Percentiles rank a stretch among this genome's conserved stretches.
These are phyloP conservation scores for Pythium utonaiense DNA, from an alignment of 352 stramenopile genomes.

Conservation along the genomic window DNA sequence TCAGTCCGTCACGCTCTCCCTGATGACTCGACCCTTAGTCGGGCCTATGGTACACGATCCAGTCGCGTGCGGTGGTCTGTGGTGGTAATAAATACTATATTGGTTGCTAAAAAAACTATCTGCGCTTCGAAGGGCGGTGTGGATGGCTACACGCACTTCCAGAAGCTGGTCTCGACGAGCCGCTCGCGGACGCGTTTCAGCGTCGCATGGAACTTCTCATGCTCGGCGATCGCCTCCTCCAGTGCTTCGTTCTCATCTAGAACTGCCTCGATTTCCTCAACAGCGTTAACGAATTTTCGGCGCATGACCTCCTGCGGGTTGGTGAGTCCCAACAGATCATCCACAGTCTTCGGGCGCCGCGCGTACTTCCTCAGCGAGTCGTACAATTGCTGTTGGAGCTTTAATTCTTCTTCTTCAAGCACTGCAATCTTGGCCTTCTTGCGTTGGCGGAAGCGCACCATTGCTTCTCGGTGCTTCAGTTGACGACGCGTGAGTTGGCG, in stretches of 20 bases:
- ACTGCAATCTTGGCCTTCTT: constrained; percentile 26
- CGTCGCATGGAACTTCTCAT: constrained; percentile 26
- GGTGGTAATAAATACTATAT: constrained; percentile 3
- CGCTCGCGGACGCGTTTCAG: constrained; percentile 22
- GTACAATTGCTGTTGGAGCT: constrained; percentile 17
- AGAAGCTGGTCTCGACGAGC: constrained; percentile 16
- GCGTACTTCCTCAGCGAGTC: constrained; percentile 14
- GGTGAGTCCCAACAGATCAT: constrained; percentile 14
- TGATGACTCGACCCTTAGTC: not conserved
- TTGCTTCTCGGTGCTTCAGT: constrained; percentile 27
- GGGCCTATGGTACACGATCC: too few relatives aligned
- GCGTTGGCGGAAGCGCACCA: constrained; percentile 29
- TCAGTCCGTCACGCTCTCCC: not conserved
- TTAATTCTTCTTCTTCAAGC: constrained; percentile 23
- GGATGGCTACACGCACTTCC: constrained; percentile 21
- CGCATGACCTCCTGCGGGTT: constrained; percentile 9
- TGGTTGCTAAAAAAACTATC: too few relatives aligned
- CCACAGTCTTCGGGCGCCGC: not conserved
- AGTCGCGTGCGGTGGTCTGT: too few relatives aligned
- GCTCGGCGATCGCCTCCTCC: constrained; percentile 21
- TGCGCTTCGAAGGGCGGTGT: too few relatives aligned
- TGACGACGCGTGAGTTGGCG: constrained; percentile 22
- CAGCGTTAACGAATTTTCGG: constrained; percentile 12
- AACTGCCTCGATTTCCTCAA: constrained; percentile 22
- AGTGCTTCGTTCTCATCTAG: constrained; percentile 24